Base-by-base conservation (phyloP, 2,329 filamentous ascomycete genomes). In the Pseudofabraea citricarpa region DNA sequence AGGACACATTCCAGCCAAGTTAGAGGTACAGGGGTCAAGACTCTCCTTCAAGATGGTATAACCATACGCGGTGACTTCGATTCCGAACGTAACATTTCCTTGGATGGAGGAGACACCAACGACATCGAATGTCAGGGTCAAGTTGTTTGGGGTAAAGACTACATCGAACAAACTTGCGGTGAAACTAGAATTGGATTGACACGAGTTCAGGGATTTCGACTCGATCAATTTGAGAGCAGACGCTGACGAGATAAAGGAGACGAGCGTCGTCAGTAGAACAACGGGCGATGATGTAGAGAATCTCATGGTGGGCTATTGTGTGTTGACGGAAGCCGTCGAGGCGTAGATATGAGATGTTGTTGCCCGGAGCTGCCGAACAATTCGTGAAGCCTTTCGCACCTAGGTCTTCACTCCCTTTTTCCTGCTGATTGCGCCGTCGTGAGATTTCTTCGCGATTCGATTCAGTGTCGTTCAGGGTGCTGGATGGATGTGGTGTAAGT, bases 131-230 rank as follows among this genome's bases (percentile, higher is more conserved):
- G 73, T 71, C 41, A 91, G 73, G 23, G 81, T 83, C 55, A 75
- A 75, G 67, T 95, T 94, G 61, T 75, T 71, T 23, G 87, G 85
- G 2, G 83, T 88, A 66, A 87, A 88, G 51, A 80, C 70, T 64
- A 95, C 85, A 56, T 94, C 85, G 78, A 96, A 95, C 46, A 93
- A 75, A 56, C 85, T 90, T 56, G 90, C 90, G 4, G 87, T 86
- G 66, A 96, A 94, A 59, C 82, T 83, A 21, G 87, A 91, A 66
- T 91, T 84, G 46, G 81, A 72, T 73, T 90, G 86, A 68, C 90
- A 96, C 36, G 85, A 77, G 65, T 87, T 90, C 55, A 96, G 77
- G 20, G 90, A 94, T 61, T 78, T 87, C 44, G 90, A 93, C 56
- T 83, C 74, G 58, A 97, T 61, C 40, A 61, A 55, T 47, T 46